A percentile compares a stretch with the other conserved stretches of the same genome.
Evolutionary conservation across 2,329 filamentous ascomycete genomes (phyloP).

Genomic region (Hortaea sp.): DNA sequence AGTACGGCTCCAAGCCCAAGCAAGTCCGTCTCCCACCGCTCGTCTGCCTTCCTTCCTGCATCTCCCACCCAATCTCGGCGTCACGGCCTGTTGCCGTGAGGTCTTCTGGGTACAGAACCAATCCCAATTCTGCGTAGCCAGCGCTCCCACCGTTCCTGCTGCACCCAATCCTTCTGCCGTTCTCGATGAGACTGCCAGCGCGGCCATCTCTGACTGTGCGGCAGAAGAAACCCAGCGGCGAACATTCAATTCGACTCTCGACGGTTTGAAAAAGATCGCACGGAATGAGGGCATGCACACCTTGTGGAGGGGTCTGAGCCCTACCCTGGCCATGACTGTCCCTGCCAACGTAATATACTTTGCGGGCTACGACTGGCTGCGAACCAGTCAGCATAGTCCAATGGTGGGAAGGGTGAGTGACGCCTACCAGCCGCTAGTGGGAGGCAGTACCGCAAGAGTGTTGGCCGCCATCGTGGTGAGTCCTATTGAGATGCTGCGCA

Average conservation of each 20-base stretch:
- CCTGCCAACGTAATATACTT: conserved; percentile 98
- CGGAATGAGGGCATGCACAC: conserved; percentile 80
- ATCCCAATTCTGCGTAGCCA: conserved; percentile 66
- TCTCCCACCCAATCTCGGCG: conserved; percentile 74
- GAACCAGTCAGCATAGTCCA: conserved; percentile 63
- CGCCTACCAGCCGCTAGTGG: conserved; percentile 66
- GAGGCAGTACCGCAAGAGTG: conserved; percentile 67
- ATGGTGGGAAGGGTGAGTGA: conserved; percentile 53
- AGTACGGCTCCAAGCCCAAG: conserved; percentile 84
- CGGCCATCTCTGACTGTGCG: conserved; percentile 58
- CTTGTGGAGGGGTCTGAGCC: conserved; percentile 87
- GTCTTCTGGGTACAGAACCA: conserved; percentile 93
- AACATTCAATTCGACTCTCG: conserved; percentile 81
- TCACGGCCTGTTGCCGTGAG: conserved; percentile 90
- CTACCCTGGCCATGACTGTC: conserved; percentile 86
- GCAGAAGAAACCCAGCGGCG: conserved; percentile 77
- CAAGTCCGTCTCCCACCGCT: conserved; percentile 43
- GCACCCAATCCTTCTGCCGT: conserved; percentile 29
- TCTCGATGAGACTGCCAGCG: conserved; percentile 17
- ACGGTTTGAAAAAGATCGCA: conserved; percentile 88
- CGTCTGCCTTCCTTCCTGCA: conserved; percentile 50
- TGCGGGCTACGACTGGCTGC: conserved; percentile 91
- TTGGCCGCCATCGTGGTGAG: conserved; percentile 74
- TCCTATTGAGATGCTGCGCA: conserved; percentile 89
- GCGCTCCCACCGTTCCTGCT: conserved; percentile 29